Evolutionary conservation across 1,139 yeast genomes (phyloP).

Genomic region (Wickerhamomyces sp.): DNA sequence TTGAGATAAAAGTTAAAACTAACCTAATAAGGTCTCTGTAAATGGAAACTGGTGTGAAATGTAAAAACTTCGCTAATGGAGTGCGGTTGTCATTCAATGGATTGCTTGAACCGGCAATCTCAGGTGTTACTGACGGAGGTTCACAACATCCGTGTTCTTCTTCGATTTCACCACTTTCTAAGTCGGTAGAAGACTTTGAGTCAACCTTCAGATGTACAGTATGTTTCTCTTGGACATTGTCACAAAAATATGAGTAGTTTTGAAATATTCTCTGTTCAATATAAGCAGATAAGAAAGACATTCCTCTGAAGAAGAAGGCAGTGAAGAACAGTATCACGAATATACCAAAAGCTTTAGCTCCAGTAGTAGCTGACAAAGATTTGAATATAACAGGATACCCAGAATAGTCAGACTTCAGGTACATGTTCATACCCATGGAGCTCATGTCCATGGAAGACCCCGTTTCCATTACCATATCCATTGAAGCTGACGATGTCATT

Average conservation of each 20-base stretch:
- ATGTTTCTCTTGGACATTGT: constrained; percentile 5
- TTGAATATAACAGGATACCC: constrained; percentile 61
- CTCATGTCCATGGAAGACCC: constrained; percentile 25
- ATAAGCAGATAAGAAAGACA: constrained; percentile 55
- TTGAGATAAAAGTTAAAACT: constrained; percentile 52
- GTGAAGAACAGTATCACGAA: constrained; percentile 54
- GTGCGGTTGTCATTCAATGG: constrained; percentile 14
- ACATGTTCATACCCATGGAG: constrained; percentile 45
- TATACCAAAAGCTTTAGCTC: constrained; percentile 68
- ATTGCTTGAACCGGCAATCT: not conserved
- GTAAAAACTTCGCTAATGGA: constrained; percentile 34
- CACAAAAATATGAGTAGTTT: constrained; percentile 13
- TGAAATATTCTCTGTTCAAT: constrained; percentile 63
- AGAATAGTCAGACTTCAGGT: constrained; percentile 44
- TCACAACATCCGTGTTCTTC: constrained; percentile 1
- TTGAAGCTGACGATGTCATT: constrained; percentile 7
- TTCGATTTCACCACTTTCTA: constrained; percentile 19
- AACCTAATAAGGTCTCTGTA: constrained; percentile 53
- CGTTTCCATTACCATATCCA: constrained; percentile 17
- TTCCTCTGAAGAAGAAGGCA: constrained; percentile 54
- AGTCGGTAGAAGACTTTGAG: constrained; percentile 41
- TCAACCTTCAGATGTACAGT: not conserved
- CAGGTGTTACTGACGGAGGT: not conserved
- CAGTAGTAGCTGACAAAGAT: constrained; percentile 44
- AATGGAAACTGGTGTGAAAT: constrained; percentile 35